Percentiles rank a stretch among this genome's conserved stretches.
Conservation (phyloP, 345 rosid species). For the Microcos paniculata region DNA sequence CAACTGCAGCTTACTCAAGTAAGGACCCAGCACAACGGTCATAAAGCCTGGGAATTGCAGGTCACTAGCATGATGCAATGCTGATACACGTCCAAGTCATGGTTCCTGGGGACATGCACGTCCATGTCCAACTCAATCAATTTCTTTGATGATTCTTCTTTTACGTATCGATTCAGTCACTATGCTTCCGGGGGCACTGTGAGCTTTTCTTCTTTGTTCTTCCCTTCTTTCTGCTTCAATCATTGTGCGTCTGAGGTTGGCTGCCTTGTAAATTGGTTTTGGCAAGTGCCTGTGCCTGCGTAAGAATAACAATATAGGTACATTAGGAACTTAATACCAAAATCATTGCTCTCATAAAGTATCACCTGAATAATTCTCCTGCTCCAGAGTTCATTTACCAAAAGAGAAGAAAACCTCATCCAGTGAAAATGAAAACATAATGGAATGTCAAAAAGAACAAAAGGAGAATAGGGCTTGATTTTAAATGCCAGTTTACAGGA, state of each 20-base stretch:
- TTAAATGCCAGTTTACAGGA: neutral
- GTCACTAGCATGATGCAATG: neutral
- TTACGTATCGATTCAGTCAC: conserved; percentile 52
- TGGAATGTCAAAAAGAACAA: neutral
- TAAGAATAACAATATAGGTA: neutral
- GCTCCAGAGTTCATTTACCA: neutral
- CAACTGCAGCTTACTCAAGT: neutral
- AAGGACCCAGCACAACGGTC: neutral
- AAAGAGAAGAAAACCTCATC: neutral
- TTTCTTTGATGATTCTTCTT: conserved; percentile 75
- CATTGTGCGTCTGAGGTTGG: conserved; percentile 38
- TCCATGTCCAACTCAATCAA: conserved; percentile 42
- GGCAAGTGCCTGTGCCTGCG: conserved; percentile 94
- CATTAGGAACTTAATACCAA: neutral
- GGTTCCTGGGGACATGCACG: neutral
- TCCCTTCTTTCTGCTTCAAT: conserved; percentile 71
- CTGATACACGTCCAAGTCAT: neutral
- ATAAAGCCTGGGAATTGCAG: neutral
- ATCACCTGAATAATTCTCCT: neutral
- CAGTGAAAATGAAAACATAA: neutral
- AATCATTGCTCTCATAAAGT: no score
- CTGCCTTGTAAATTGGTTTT: conserved; percentile 77
- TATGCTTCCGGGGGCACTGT: conserved; percentile 80
- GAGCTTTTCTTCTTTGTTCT: conserved; percentile 81
- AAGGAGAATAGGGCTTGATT: neutral